phyloP scores from a whole-genome alignment of 2,329 filamentous ascomycete species.

The Cucurbitaria berberidis region DNA sequence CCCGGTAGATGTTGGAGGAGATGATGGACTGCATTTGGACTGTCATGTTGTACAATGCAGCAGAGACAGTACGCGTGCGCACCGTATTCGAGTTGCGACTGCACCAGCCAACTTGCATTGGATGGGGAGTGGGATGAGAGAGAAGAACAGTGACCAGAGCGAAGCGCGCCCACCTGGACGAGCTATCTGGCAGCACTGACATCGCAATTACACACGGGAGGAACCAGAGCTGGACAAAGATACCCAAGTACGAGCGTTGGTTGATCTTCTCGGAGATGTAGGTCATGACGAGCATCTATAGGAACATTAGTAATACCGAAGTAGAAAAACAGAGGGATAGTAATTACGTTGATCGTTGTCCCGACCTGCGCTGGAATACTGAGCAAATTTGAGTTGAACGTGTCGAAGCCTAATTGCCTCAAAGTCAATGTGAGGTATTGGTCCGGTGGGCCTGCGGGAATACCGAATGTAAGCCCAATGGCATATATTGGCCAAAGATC shows the following conservation, averaged over 20 bases:
- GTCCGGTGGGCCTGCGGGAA: slow-evolving; percentile 15
- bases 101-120: slow-evolving; percentile 61
- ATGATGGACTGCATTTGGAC: slow-evolving; percentile 27
- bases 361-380: slow-evolving; percentile 54
- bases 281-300: slow-evolving; percentile 50
- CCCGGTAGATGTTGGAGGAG: slow-evolving; percentile 30
- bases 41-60: slow-evolving; percentile 62
- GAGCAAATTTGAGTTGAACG: slow-evolving; percentile 68
- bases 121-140: slow-evolving; percentile 49
- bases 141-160: slow-evolving; percentile 45
- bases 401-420: slow-evolving; percentile 63
- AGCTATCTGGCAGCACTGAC: slow-evolving; percentile 52
- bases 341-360: slow-evolving; percentile 13
- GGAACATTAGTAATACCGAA: slow-evolving; percentile 21
- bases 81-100: slow-evolving; percentile 66
- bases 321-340: background rate
- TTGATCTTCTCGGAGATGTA: slow-evolving; percentile 54
- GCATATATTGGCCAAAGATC: slow-evolving; percentile 32
- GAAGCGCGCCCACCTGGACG: slow-evolving; percentile 58
- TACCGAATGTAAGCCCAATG: slow-evolving; percentile 9
- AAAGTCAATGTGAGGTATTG: slow-evolving; percentile 56
- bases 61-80: slow-evolving; percentile 64
- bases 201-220: slow-evolving; percentile 63
- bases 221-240: slow-evolving; percentile 62
- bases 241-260: slow-evolving; percentile 53